A percentile compares a stretch with the other conserved stretches of the same genome.
Evolutionary conservation across 2,329 filamentous ascomycete genomes (phyloP).

Genomic region (Hypoxylon sp.): DNA sequence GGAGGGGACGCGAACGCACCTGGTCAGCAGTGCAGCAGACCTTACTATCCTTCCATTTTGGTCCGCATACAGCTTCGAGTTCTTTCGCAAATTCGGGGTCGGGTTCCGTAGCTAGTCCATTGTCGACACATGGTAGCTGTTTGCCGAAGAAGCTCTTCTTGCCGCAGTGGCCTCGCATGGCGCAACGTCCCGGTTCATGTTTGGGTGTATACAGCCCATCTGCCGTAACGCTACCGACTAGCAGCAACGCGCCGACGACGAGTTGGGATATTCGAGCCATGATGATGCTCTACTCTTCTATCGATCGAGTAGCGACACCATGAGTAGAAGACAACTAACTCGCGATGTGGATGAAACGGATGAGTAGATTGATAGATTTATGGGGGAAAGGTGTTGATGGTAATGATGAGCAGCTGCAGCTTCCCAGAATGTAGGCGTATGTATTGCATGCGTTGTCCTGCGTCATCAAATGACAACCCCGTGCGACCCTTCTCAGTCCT

Average conservation of each 20-base stretch:
- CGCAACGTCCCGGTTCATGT: slow-evolving; percentile 89
- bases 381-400: slow-evolving; percentile 15
- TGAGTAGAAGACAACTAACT: slow-evolving; percentile 20
- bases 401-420: slow-evolving; percentile 20
- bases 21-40: slow-evolving; percentile 89
- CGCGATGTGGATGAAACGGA: slow-evolving; percentile 13
- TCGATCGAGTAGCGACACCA: slow-evolving; percentile 39
- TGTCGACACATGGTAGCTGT: slow-evolving; percentile 92
- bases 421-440: slow-evolving; percentile 11
- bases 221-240: slow-evolving; percentile 51
- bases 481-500: slow-evolving; percentile 14
- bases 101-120: slow-evolving; percentile 82
- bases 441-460: slow-evolving; percentile 40
- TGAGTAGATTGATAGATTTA: slow-evolving; percentile 12
- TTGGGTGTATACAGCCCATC: slow-evolving; percentile 63
- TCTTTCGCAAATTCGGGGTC: slow-evolving; percentile 78
- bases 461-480: slow-evolving; percentile 42
- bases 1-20: slow-evolving; percentile 57
- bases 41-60: slow-evolving; percentile 84
- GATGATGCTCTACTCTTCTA: slow-evolving; percentile 39
- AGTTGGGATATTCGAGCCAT: slow-evolving; percentile 57
- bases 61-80: slow-evolving; percentile 86
- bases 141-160: slow-evolving; percentile 91
- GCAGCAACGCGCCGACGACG: slow-evolving; percentile 52
- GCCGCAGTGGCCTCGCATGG: slow-evolving; percentile 91